These are phyloP conservation scores for Trichoderma semiorbis DNA, from an alignment of 2,329 filamentous ascomycete genomes.

Conservation along the genomic window DNA sequence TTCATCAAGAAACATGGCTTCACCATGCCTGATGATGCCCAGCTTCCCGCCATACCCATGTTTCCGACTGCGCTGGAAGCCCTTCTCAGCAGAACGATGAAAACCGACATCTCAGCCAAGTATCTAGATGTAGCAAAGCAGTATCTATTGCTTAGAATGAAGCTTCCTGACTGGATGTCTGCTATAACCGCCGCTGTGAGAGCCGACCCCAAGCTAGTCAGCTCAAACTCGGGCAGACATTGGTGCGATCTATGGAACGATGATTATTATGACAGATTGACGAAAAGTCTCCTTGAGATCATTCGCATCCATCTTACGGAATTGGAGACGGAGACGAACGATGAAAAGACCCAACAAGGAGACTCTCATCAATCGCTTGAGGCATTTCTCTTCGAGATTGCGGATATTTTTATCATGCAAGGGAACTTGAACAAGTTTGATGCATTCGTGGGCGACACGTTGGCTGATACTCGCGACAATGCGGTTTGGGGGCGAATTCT, in stretches of 20 bases:
- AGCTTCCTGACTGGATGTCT: constrained; percentile 23
- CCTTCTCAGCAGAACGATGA: constrained; percentile 23
- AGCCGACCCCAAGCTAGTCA: constrained; percentile 23
- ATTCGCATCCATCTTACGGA: not conserved
- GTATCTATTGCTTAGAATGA: constrained; percentile 24
- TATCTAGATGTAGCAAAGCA: not conserved
- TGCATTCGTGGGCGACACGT: not conserved
- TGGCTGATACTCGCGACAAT: not conserved
- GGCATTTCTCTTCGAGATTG: not conserved
- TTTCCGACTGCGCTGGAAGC: constrained; percentile 16
- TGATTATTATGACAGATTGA: not conserved
- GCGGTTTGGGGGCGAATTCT: not conserved
- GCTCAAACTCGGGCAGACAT: constrained; percentile 30
- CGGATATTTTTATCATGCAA: not conserved
- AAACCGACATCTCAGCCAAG: constrained; percentile 8
- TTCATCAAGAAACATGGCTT: constrained; percentile 33
- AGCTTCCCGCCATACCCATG: constrained; percentile 26
- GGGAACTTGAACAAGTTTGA: not conserved
- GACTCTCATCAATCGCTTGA: not conserved
- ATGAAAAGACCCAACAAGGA: not conserved
- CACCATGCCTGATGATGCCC: constrained; percentile 20
- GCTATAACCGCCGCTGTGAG: constrained; percentile 26
- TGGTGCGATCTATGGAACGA: constrained; percentile 29
- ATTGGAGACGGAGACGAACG: not conserved
- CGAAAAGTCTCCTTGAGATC: not conserved